Evolutionary conservation across 2,329 filamentous ascomycete genomes (phyloP).

Genomic region (Phyllosticta citribraziliensis): DNA sequence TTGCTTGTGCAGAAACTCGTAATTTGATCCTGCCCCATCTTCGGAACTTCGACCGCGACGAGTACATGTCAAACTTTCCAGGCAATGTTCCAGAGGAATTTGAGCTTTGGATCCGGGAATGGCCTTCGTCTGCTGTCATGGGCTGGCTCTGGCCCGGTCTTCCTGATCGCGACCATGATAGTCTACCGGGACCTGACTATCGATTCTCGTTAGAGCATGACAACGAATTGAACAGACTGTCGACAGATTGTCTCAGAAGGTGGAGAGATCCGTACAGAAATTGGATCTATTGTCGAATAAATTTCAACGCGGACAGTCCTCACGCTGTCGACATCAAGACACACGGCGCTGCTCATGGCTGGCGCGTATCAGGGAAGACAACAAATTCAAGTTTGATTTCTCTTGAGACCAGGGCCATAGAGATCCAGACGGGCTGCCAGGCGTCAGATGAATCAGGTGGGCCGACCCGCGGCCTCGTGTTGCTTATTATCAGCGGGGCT

Average conservation of each 20-base stretch:
- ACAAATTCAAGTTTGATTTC: neutral
- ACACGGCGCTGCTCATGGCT: neutral
- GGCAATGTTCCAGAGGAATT: neutral
- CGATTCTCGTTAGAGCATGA: neutral
- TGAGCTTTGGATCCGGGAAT: slow-evolving; percentile 1
- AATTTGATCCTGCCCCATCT: neutral
- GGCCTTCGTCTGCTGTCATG: neutral
- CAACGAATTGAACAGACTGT: neutral
- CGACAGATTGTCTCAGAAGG: neutral
- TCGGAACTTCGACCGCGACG: neutral
- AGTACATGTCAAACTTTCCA: neutral
- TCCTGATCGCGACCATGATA: neutral
- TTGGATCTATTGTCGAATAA: neutral
- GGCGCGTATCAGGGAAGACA: neutral
- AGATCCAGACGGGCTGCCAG: neutral
- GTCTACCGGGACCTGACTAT: neutral
- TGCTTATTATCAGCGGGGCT: neutral
- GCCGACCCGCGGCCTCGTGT: neutral
- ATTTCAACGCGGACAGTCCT: neutral
- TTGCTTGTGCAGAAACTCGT: neutral
- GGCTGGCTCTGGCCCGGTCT: slow-evolving; percentile 1
- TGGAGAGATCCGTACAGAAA: neutral
- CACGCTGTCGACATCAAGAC: neutral
- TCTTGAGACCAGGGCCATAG: neutral
- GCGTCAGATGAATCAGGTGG: neutral